Percentiles rank a stretch among this genome's conserved stretches.
Conservation (phyloP, 2,329 filamentous ascomycete species). For the Trichophaea hybrida region DNA sequence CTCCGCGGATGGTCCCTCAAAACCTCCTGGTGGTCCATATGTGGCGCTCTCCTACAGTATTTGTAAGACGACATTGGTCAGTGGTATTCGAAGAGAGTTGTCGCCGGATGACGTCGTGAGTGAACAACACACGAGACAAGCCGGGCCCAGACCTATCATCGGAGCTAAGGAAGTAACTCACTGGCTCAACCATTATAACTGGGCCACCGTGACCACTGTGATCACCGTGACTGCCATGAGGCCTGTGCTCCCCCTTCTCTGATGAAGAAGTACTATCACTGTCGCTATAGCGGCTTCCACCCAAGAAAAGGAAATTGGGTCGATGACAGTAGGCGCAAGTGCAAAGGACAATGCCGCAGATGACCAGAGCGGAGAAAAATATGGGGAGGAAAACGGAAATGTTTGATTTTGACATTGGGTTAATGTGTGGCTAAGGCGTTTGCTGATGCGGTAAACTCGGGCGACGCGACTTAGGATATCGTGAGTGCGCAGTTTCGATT, state of each 20-base stretch:
- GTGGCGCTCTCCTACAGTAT: too few species aligned
- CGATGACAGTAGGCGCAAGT: conserved; percentile 21
- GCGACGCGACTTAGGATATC: too few species aligned
- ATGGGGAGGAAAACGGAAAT: conserved; percentile 22
- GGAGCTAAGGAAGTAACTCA: not conserved
- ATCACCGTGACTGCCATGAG: not conserved
- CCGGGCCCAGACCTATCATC: not conserved
- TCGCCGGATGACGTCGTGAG: not conserved
- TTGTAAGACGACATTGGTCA: not conserved
- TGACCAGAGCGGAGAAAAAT: conserved; percentile 22
- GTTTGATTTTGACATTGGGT: conserved; percentile 9
- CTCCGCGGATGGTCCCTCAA: not conserved
- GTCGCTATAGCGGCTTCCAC: not conserved
- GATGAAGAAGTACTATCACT: not conserved
- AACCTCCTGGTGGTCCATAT: not conserved
- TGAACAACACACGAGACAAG: not conserved
- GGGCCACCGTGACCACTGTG: not conserved
- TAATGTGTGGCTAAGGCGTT: too few species aligned
- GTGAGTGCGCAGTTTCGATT: too few species aligned
- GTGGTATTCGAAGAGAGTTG: not conserved
- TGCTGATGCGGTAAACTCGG: too few species aligned
- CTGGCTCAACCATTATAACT: not conserved
- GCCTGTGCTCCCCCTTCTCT: not conserved
- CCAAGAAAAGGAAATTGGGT: conserved; percentile 11
- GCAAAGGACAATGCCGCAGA: conserved; percentile 22